Base-by-base conservation (phyloP, 2,329 filamentous ascomycete species). In the Aureobasidium sp. region DNA sequence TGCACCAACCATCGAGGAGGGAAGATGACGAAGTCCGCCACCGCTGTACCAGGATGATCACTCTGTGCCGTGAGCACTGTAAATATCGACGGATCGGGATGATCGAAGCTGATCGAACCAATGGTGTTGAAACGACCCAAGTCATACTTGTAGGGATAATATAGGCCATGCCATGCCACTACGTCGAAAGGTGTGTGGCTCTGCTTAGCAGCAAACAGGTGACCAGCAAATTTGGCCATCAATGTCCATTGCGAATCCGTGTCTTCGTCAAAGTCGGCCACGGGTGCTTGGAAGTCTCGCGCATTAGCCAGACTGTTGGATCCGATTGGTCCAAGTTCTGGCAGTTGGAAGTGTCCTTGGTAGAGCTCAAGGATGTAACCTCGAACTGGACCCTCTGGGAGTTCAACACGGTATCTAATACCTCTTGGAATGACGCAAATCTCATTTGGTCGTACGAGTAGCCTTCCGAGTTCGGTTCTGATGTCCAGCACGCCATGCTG, bases 11-110 rank as follows among this genome's bases (percentile, higher is more conserved):
- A 90, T 56, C 86, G 80, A 1, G 87, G 86, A 11, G 86, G 85
- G 75, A 90, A 89, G 72, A 88, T 85, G 68, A 89, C 84, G 67
- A 90, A 89, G 75, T 90, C 87, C 7, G 85, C 85, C 2, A 87
- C 75, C 0, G 83, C 78, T 0, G 82, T 82, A 9, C 79, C 80
- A 5, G 79, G 74, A n/a, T 75, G 74, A 61, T 78, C 74, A 5
- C 83, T 84, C 29, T 81, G 84, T 2, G 84, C 85, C 1, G 86
- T 84, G 27, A 88, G 78, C 5, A 90, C 86, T 0, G 85, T 85
- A 73, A 82, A 88, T 67, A 88, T 83, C 11, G 80, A 83, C 0
- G 86, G 86, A 65, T 89, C 86, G 3, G 83, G 83, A 65, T 89
- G 86, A 68, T 89, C 85, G 66, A 79, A 81, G 8, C 78, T 81